These are phyloP conservation scores for Penicillium capsulatum DNA, from an alignment of 2,329 filamentous ascomycete genomes.

Conservation along the genomic window DNA sequence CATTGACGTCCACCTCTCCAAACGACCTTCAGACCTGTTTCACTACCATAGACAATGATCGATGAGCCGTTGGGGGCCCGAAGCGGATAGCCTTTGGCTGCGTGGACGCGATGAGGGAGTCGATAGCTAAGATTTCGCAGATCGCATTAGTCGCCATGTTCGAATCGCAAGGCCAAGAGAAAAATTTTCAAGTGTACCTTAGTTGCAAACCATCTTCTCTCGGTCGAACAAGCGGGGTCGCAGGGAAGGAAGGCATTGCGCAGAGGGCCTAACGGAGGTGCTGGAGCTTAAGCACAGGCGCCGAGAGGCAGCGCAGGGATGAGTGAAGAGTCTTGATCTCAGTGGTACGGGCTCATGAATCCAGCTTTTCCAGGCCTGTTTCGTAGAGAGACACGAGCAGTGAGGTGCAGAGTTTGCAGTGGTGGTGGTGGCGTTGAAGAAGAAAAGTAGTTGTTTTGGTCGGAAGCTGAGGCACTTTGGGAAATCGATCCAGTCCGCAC, in stretches of 20 bases:
- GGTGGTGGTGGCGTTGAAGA: constrained; percentile 12
- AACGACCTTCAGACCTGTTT: constrained; percentile 54
- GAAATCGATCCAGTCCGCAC: constrained; percentile 15
- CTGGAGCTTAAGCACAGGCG: constrained; percentile 17
- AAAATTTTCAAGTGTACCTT: constrained; percentile 32
- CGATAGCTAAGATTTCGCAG: constrained; percentile 49
- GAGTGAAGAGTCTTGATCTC: constrained; percentile 3
- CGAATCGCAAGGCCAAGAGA: not conserved
- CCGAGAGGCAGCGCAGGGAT: constrained; percentile 14
- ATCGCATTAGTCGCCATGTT: constrained; percentile 7
- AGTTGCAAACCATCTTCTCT: constrained; percentile 42
- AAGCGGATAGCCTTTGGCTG: constrained; percentile 55
- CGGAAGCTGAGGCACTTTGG: constrained; percentile 14
- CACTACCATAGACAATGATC: constrained; percentile 58
- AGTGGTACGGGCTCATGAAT: not conserved
- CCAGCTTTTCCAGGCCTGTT: not conserved
- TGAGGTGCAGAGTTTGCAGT: constrained; percentile 11
- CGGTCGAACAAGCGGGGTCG: constrained; percentile 36
- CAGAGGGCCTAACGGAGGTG: constrained; percentile 9
- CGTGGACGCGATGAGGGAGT: constrained; percentile 55
- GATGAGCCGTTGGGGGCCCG: constrained; percentile 59
- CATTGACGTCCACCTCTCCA: constrained; percentile 58
- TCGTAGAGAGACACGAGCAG: too few relatives aligned
- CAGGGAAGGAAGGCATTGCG: constrained; percentile 35
- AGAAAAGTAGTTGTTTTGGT: constrained; percentile 28